These are phyloP conservation scores for Microsporum canis DNA, from an alignment of 2,329 filamentous ascomycete species.

Conservation along the genomic window DNA sequence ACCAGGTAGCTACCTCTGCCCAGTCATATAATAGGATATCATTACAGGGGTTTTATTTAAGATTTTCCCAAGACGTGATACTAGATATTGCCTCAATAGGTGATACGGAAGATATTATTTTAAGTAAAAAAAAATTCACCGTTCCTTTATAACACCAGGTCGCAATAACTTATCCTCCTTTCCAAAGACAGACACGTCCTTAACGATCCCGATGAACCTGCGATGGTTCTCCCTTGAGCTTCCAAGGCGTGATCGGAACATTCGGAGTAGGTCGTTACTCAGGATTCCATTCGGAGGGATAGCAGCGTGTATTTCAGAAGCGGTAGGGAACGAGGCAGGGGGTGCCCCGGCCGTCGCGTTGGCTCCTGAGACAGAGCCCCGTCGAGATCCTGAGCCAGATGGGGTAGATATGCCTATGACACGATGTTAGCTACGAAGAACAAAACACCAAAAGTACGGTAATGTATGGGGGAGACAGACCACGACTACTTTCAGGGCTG, in stretches of 20 bases:
- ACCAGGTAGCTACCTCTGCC: too few species aligned
- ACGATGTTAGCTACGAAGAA: neutral
- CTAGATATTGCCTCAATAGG: neutral
- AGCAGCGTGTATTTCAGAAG: constrained; percentile 36
- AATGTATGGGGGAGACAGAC: constrained; percentile 4
- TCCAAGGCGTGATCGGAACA: constrained; percentile 34
- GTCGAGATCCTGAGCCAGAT: neutral
- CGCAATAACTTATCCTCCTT: constrained; percentile 34
- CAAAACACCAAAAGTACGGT: neutral
- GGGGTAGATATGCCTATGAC: constrained; percentile 7
- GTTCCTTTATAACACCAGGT: constrained; percentile 25
- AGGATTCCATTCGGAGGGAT: constrained; percentile 37
- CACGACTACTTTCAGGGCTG: constrained; percentile 26
- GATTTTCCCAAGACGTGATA: neutral
- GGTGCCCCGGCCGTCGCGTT: neutral
- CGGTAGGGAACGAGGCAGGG: constrained; percentile 29
- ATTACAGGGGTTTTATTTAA: neutral
- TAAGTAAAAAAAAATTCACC: neutral
- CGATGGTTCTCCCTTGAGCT: constrained; percentile 33
- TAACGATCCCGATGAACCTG: constrained; percentile 35
- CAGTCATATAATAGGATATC: too few species aligned
- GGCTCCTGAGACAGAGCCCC: constrained; percentile 2
- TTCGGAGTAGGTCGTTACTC: constrained; percentile 34
- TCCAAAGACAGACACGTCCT: constrained; percentile 33
- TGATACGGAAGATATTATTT: neutral